These are phyloP conservation scores for Barnettozyma populi DNA, from an alignment of 805 yeast species.

Conservation along the genomic window DNA sequence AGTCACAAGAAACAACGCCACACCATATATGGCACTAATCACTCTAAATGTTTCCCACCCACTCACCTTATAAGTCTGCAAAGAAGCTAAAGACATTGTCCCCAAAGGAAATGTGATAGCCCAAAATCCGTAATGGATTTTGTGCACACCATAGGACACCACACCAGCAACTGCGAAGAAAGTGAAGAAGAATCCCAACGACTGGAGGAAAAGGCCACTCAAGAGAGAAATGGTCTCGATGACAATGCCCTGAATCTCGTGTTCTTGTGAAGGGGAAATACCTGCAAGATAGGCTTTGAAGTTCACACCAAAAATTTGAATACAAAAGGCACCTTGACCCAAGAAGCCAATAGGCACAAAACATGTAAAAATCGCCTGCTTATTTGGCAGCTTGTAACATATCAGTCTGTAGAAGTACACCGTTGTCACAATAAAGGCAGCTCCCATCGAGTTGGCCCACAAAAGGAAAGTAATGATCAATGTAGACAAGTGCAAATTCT, in stretches of 20 bases:
- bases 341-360: slow-evolving; percentile 79
- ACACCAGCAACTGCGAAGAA: slow-evolving; percentile 35
- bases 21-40: slow-evolving; percentile 56
- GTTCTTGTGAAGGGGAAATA: slow-evolving; percentile 10
- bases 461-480: slow-evolving; percentile 49
- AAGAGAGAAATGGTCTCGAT: slow-evolving; percentile 33
- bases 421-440: slow-evolving; percentile 51
- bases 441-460: slow-evolving; percentile 63
- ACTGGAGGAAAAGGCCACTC: slow-evolving; percentile 39
- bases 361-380: slow-evolving; percentile 51
- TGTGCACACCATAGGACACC: slow-evolving; percentile 26
- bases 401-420: slow-evolving; percentile 57
- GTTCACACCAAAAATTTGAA: slow-evolving; percentile 49
- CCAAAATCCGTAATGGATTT: slow-evolving; percentile 62
- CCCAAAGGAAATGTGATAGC: slow-evolving; percentile 89
- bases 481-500: slow-evolving; percentile 44
- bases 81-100: slow-evolving; percentile 62
- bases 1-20: neutral
- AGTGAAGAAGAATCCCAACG: slow-evolving; percentile 58
- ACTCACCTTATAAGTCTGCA: slow-evolving; percentile 43
- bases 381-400: slow-evolving; percentile 53
- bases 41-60: slow-evolving; percentile 55
- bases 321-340: slow-evolving; percentile 80
- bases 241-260: slow-evolving; percentile 25
- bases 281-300: slow-evolving; percentile 20